A percentile compares a stretch with the other conserved stretches of the same genome.
phyloP scores from a whole-genome alignment of 2,329 filamentous ascomycete genomes.

The Fusarium staphyleae region DNA sequence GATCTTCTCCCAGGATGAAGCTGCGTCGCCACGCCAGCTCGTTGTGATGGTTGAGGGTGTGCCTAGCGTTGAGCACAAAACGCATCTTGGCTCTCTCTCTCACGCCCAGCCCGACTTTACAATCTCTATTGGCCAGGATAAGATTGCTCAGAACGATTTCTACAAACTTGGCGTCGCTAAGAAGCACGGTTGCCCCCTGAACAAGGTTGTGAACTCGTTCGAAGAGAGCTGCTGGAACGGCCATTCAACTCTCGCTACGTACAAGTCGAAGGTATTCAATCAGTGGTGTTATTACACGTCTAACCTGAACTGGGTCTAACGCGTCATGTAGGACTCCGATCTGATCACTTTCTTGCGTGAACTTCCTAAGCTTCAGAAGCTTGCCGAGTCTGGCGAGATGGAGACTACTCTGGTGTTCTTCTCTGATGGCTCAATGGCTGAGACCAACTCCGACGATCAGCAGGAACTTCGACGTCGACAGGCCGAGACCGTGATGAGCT shows the following conservation, averaged over 20 bases:
- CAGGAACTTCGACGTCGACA: constrained; percentile 57
- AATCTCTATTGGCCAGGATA: constrained; percentile 54
- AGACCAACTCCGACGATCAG: constrained; percentile 51
- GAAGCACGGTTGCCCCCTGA: constrained; percentile 48
- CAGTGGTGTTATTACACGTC: not conserved
- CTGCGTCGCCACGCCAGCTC: constrained; percentile 58
- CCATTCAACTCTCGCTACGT: constrained; percentile 52
- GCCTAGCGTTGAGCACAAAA: constrained; percentile 53
- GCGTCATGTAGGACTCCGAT: constrained; percentile 47
- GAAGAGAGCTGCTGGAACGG: constrained; percentile 55
- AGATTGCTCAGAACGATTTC: constrained; percentile 53
- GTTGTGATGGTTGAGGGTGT: constrained; percentile 67
- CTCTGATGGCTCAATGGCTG: constrained; percentile 52
- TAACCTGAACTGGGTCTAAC: constrained; percentile 31
- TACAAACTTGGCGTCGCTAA: constrained; percentile 49
- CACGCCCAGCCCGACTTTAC: constrained; percentile 56
- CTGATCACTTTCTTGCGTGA: constrained; percentile 54
- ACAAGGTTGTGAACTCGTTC: constrained; percentile 52
- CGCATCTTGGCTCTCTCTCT: constrained; percentile 49
- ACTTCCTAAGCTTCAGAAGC: constrained; percentile 53
- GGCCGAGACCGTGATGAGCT: constrained; percentile 56
- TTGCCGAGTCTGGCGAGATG: constrained; percentile 58
- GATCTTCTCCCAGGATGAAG: constrained; percentile 55
- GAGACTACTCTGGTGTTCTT: constrained; percentile 65
- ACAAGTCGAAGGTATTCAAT: constrained; percentile 51